These are phyloP conservation scores for Trametes cubensis DNA, from an alignment of 768 basidiomycete genomes.

Conservation along the genomic window DNA sequence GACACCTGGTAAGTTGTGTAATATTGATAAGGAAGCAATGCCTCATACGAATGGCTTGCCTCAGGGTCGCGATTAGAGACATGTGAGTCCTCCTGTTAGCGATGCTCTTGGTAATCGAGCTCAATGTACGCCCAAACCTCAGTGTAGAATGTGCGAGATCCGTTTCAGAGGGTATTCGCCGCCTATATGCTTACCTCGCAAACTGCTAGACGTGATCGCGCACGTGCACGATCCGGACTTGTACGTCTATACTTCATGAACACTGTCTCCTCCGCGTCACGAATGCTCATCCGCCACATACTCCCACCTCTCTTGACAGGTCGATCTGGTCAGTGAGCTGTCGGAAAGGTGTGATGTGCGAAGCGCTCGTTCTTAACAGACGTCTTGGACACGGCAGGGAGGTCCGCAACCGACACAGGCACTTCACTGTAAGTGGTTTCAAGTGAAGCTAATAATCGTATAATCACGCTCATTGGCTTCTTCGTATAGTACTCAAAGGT, in stretches of 20 bases:
- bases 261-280: background rate
- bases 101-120: background rate
- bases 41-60: background rate
- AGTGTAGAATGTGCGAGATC: conserved; percentile 71
- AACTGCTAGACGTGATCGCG: conserved; percentile 64
- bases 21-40: background rate
- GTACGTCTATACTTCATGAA: conserved; percentile 44
- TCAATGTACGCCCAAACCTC: background rate
- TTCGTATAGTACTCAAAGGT: conserved; percentile 75
- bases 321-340: conserved; percentile 74
- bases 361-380: conserved; percentile 14
- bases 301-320: conserved; percentile 38
- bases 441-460: too few relatives aligned
- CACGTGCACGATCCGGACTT: conserved; percentile 78
- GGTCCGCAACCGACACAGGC: conserved; percentile 80
- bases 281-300: background rate
- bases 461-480: background rate
- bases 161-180: background rate
- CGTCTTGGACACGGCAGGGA: conserved; percentile 58
- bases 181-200: background rate
- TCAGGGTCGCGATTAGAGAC: conserved; percentile 34
- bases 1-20: conserved; percentile 53
- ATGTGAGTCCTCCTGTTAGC: conserved; percentile 19
- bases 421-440: conserved; percentile 74
- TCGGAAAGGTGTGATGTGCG: conserved; percentile 23